Evolutionary conservation across 1,284 basidiomycete genomes (phyloP).

Genomic region (Melampsora abietis-canadensis): DNA sequence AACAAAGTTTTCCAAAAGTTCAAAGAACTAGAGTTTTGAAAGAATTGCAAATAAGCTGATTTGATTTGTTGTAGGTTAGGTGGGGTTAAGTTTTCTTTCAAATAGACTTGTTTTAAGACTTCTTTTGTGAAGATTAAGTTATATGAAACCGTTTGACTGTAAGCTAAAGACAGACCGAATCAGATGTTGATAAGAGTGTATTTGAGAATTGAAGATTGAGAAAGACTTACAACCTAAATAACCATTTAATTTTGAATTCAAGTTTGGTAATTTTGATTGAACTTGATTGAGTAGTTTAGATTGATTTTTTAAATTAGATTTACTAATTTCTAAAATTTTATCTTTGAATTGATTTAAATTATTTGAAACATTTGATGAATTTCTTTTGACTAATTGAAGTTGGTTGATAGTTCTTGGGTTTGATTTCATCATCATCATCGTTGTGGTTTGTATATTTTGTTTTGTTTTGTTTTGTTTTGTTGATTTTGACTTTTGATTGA

Average conservation of each 20-base stretch:
- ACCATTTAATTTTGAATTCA: conserved; percentile 1
- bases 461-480: no score
- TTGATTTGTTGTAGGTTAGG: conserved; percentile 23
- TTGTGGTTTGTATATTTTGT: no score
- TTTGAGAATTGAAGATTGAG: background rate
- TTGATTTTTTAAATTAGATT: no score
- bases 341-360: no score
- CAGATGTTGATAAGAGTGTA: no score
- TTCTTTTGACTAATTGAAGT: no score
- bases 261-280: conserved; percentile 15
- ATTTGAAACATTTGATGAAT: no score
- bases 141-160: conserved; percentile 21
- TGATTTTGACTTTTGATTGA: no score
- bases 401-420: no score
- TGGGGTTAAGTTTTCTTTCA: conserved; percentile 34
- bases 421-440: no score
- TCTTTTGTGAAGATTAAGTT: conserved; percentile 31
- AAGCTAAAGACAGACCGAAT: background rate
- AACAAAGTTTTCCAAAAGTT: conserved; percentile 27
- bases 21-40: conserved; percentile 16
- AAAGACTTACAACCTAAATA: conserved; percentile 14
- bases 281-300: conserved; percentile 16
- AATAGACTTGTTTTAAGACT: conserved; percentile 41
- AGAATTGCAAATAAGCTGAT: conserved; percentile 8
- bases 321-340: no score